A percentile compares a stretch with the other conserved stretches of the same genome.
Conservation (phyloP, 495 filamentous ascomycete genomes). For the Extremus antarcticus region DNA sequence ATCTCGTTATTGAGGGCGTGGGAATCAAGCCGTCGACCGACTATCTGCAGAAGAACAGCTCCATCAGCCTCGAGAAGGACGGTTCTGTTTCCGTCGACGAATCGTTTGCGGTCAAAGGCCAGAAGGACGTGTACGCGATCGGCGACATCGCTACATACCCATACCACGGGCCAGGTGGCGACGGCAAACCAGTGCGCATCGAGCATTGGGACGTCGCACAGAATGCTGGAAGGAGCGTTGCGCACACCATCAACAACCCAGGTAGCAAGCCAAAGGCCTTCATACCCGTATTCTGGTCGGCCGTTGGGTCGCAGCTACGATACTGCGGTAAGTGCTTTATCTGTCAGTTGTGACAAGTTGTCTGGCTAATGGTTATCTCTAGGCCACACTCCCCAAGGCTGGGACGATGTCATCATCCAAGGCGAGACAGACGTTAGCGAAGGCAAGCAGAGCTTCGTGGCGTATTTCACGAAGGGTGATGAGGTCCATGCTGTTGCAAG, state of each 20-base stretch:
- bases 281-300: constrained; percentile 94
- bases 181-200: constrained; percentile 58
- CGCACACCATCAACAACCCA: constrained; percentile 58
- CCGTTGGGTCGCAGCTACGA: constrained; percentile 73
- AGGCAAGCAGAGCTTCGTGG: constrained; percentile 66
- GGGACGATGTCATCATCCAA: constrained; percentile 68
- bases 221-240: constrained; percentile 72
- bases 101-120: constrained; percentile 58
- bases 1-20: constrained; percentile 82
- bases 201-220: constrained; percentile 99
- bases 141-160: constrained; percentile 95
- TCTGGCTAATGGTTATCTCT: background rate
- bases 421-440: constrained; percentile 51
- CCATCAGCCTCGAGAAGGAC: constrained; percentile 54
- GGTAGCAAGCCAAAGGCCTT: constrained; percentile 54
- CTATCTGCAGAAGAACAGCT: constrained; percentile 62
- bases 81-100: constrained; percentile 71
- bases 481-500: constrained; percentile 83
- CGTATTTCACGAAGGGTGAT: constrained; percentile 80
- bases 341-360: background rate
- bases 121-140: constrained; percentile 79
- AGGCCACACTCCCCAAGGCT: constrained; percentile 59
- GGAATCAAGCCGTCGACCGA: constrained; percentile 80
- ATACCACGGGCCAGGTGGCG: constrained; percentile 78
- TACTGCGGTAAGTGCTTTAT: constrained; percentile 55